These are phyloP conservation scores for Parastagonospora avenae DNA, from an alignment of 2,329 filamentous ascomycete species.

Conservation along the genomic window DNA sequence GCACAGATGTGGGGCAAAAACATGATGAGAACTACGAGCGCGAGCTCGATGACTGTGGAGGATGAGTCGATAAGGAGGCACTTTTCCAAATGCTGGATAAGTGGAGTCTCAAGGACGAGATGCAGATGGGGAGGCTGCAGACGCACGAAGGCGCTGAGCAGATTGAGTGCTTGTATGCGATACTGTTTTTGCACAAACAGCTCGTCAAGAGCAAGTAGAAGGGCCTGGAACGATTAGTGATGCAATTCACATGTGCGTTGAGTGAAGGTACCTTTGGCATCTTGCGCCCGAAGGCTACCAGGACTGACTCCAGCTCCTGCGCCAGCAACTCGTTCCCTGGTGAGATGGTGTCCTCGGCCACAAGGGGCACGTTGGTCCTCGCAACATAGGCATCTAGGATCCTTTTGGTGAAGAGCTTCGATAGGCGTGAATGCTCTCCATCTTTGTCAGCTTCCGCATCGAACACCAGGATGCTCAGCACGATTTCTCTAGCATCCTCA, in stretches of 20 bases:
- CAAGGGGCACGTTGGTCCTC: slow-evolving; percentile 46
- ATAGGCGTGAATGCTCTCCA: slow-evolving; percentile 51
- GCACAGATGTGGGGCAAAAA: slow-evolving; percentile 80
- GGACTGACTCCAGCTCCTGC: slow-evolving; percentile 58
- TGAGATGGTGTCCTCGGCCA: slow-evolving; percentile 45
- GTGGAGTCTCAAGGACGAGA: slow-evolving; percentile 70
- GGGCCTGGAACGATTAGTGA: slow-evolving; percentile 55
- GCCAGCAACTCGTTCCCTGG: slow-evolving; percentile 54
- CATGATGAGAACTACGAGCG: slow-evolving; percentile 78
- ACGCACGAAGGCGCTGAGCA: slow-evolving; percentile 75
- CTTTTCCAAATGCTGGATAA: slow-evolving; percentile 73
- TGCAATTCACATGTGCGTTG: background rate
- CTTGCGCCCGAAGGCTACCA: slow-evolving; percentile 66
- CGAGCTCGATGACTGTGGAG: slow-evolving; percentile 75
- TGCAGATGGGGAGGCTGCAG: slow-evolving; percentile 81
- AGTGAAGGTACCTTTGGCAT: slow-evolving; percentile 61
- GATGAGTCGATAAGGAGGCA: slow-evolving; percentile 80
- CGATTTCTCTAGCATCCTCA: slow-evolving; percentile 66
- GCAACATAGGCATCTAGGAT: slow-evolving; percentile 52
- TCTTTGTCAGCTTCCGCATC: slow-evolving; percentile 63
- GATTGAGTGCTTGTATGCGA: slow-evolving; percentile 66
- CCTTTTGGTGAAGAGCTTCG: slow-evolving; percentile 61
- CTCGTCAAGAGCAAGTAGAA: slow-evolving; percentile 68
- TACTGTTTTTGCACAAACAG: slow-evolving; percentile 69
- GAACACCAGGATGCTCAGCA: slow-evolving; percentile 68